These are phyloP conservation scores for Trichoderma arundinaceum DNA, from an alignment of 2,329 filamentous ascomycete genomes.

Conservation along the genomic window DNA sequence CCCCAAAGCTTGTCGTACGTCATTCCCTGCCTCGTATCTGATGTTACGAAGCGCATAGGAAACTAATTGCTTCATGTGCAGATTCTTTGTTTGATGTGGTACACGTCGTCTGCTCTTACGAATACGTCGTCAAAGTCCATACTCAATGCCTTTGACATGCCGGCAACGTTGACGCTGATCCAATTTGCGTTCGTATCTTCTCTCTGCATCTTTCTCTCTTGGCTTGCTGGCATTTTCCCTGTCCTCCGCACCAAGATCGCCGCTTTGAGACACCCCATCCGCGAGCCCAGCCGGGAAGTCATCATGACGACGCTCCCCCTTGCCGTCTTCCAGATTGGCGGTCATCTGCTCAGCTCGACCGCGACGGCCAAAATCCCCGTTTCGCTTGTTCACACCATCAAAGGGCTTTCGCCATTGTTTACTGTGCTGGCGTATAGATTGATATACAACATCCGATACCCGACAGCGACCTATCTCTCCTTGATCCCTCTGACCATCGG, in stretches of 20 bases:
- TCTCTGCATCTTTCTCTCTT: conserved; percentile 82
- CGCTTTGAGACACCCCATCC: conserved; percentile 82
- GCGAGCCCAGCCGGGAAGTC: conserved; percentile 78
- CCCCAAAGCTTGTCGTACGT: conserved; percentile 58
- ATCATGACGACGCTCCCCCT: conserved; percentile 88
- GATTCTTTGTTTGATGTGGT: conserved; percentile 89
- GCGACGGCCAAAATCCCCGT: conserved; percentile 95
- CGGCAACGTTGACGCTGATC: conserved; percentile 86
- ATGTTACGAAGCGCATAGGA: neutral
- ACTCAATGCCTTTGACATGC: conserved; percentile 86
- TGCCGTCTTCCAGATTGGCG: conserved; percentile 89
- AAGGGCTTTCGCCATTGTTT: conserved; percentile 93
- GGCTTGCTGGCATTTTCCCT: conserved; percentile 75
- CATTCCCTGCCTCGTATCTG: conserved; percentile 5
- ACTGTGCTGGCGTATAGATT: conserved; percentile 92
- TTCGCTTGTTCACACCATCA: conserved; percentile 97
- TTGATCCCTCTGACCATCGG: conserved; percentile 89
- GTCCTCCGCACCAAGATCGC: conserved; percentile 73
- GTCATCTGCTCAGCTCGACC: conserved; percentile 91
- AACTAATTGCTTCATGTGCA: conserved; percentile 46
- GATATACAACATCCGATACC: conserved; percentile 87
- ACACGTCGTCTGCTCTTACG: conserved; percentile 90
- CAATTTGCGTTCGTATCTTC: conserved; percentile 93
- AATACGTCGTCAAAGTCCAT: conserved; percentile 99
- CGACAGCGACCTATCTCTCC: conserved; percentile 83